Percentiles rank a stretch among this genome's conserved stretches.
Conservation (phyloP, 2,329 filamentous ascomycete genomes). For the Coniochaeta sp. region DNA sequence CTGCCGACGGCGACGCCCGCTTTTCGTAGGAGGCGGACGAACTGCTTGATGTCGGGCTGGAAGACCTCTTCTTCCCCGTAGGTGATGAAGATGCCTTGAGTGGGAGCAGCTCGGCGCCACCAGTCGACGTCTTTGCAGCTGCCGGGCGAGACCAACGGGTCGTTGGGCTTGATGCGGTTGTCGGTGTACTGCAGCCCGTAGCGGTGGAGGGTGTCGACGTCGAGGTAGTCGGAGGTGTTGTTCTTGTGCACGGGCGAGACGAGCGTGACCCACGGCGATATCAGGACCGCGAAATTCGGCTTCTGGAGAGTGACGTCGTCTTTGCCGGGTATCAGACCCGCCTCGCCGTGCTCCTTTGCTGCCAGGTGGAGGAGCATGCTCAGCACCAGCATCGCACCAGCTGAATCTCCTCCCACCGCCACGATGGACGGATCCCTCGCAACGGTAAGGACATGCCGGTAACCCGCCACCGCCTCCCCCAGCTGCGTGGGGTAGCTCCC, state of each 20-base stretch:
- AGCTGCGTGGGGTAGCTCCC: constrained; percentile 67
- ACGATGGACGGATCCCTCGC: constrained; percentile 54
- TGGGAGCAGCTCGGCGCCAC: constrained; percentile 62
- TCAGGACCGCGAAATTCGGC: constrained; percentile 54
- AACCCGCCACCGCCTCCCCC: constrained; percentile 61
- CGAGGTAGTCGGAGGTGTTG: constrained; percentile 69
- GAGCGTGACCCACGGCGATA: constrained; percentile 76
- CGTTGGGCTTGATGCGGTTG: constrained; percentile 33
- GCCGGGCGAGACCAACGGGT: constrained; percentile 63
- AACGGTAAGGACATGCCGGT: constrained; percentile 59
- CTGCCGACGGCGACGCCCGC: constrained; percentile 47
- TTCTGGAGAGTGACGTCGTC: constrained; percentile 6
- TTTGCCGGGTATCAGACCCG: constrained; percentile 4
- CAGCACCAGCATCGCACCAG: constrained; percentile 67
- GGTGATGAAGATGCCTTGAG: constrained; percentile 59
- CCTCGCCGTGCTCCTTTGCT: constrained; percentile 30
- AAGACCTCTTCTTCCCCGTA: constrained; percentile 77
- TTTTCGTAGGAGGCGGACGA: constrained; percentile 49
- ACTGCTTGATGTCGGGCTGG: constrained; percentile 57
- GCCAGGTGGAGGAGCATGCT: constrained; percentile 65
- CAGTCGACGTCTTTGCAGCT: constrained; percentile 56
- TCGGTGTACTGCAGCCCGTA: constrained; percentile 68
- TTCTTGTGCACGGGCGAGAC: constrained; percentile 60
- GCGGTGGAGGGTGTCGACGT: constrained; percentile 55
- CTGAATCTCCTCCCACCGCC: constrained; percentile 72